Base-by-base conservation (phyloP, 2,329 filamentous ascomycete genomes). In the Cytospora leucostoma region DNA sequence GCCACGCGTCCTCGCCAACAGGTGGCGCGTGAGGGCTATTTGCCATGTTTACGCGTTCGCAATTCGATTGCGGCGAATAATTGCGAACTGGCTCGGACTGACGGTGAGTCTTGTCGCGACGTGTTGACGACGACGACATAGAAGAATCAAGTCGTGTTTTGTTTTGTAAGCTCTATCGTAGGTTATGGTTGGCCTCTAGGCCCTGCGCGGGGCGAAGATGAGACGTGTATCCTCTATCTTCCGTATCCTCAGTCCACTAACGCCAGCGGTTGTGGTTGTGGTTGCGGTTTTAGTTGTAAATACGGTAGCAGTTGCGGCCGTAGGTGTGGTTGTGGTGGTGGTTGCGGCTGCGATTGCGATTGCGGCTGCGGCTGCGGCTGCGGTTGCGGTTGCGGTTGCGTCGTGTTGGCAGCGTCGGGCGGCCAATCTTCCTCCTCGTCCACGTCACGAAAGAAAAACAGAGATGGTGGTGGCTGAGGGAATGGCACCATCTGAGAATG, bases 1-100 rank as follows among this genome's bases (percentile, higher is more conserved):
- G 76, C 91, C 91, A 95, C 73, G 84, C 84, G 64, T 90, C 86
- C 78, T 95, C 91, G 70, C 90, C 90, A 68, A 92, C 81, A 53
- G 89, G 88, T 12, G 64, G 67, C 58, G 61, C 54, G 52, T 64
- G 61, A 74, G 79, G 70, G 19, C 19, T 57, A 55, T 66, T 66
- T 13, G 77, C 78, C 80, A 83, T 83, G 64, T 66, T 78, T 56
- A 63, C 64, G 34, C 56, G 40, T 47, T 52, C 54, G 47, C 44
- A 34, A 56, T n/a, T 59, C 50, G 56, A 52, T 38, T 47, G 55
- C 15, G 32, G n/a, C 19, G 34, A 51, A 27, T 32, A 38, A 4
- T 34, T 35, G 19, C 21, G 13, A 44, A 27, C 34, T 56, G 51
- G 49, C 21, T 40, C 52, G 56, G 32, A 33, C 17, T 57, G 55